phyloP scores from a whole-genome alignment of 2,329 filamentous ascomycete genomes.

The Fusarium protoensiforme region DNA sequence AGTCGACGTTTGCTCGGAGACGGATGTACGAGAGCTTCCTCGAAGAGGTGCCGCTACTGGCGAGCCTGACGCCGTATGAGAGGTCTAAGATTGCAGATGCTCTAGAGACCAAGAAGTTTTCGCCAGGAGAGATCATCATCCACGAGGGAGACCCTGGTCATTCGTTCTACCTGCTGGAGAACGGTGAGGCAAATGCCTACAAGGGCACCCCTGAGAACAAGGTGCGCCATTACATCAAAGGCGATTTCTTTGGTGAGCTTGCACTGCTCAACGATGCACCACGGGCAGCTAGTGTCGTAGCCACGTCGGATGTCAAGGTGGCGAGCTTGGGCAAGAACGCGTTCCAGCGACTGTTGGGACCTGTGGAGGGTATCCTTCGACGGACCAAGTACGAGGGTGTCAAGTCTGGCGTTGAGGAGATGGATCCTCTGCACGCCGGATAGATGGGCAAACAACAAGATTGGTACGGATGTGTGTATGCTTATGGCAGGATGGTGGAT shows the following conservation, averaged over 20 bases:
- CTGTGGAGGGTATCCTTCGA: conserved; percentile 94
- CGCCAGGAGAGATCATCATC: conserved; percentile 85
- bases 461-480: background rate
- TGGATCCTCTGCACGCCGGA: conserved; percentile 70
- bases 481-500: background rate
- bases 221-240: conserved; percentile 86
- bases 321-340: conserved; percentile 92
- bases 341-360: conserved; percentile 92
- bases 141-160: conserved; percentile 90
- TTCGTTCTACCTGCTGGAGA: conserved; percentile 91
- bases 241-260: conserved; percentile 97
- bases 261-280: conserved; percentile 94
- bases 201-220: conserved; percentile 77
- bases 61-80: conserved; percentile 88
- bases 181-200: conserved; percentile 86
- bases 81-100: conserved; percentile 98
- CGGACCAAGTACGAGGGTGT: conserved; percentile 74
- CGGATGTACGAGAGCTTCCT: conserved; percentile 98
- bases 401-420: conserved; percentile 71
- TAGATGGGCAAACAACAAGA: conserved; percentile 27
- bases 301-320: conserved; percentile 89
- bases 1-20: conserved; percentile 93
- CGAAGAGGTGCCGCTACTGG: conserved; percentile 89
- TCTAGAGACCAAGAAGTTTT: conserved; percentile 88
- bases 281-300: conserved; percentile 88